Evolutionary conservation across 208 protist species (phyloP).

Genomic region (Leishmania mexicana): DNA sequence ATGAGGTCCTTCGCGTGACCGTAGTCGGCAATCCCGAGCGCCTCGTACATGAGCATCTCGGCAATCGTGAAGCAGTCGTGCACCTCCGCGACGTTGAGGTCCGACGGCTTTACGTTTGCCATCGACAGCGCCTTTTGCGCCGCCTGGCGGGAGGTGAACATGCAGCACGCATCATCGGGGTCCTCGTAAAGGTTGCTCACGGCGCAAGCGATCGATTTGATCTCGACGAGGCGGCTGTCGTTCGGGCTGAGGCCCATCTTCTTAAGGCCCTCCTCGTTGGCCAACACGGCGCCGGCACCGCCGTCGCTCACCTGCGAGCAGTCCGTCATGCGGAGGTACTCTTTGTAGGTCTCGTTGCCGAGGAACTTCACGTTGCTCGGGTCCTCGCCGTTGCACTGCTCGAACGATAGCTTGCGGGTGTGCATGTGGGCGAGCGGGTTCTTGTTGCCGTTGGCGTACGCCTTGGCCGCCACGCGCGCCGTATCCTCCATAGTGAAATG

Average conservation of each 20-base stretch:
- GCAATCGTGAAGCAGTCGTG: conserved; percentile 95
- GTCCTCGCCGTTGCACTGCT: conserved; percentile 61
- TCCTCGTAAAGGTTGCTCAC: conserved; percentile 84
- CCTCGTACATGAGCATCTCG: conserved; percentile 94
- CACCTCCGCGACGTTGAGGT: conserved; percentile 86
- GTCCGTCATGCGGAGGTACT: conserved; percentile 80
- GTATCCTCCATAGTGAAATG: conserved; percentile 90
- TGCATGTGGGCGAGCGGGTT: conserved; percentile 94
- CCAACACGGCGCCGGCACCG: conserved; percentile 78
- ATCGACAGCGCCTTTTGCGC: conserved; percentile 71
- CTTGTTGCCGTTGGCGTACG: conserved; percentile 85
- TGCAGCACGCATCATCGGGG: conserved; percentile 61
- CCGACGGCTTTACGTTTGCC: conserved; percentile 60
- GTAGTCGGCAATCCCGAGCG: conserved; percentile 87
- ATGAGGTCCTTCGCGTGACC: conserved; percentile 84
- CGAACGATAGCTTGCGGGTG: conserved; percentile 64
- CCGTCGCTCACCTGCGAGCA: conserved; percentile 94
- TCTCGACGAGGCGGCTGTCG: conserved; percentile 74
- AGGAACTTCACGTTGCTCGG: conserved; percentile 83
- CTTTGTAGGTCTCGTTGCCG: conserved; percentile 83
- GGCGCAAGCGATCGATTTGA: conserved; percentile 62
- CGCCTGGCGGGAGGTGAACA: conserved; percentile 74
- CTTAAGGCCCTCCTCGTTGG: conserved; percentile 79
- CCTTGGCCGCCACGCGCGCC: conserved; percentile 87
- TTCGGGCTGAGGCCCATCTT: conserved; percentile 68